Percentiles rank a stretch among this genome's conserved stretches.
phyloP scores from a whole-genome alignment of 805 yeast genomes.

The Candida quercuum region DNA sequence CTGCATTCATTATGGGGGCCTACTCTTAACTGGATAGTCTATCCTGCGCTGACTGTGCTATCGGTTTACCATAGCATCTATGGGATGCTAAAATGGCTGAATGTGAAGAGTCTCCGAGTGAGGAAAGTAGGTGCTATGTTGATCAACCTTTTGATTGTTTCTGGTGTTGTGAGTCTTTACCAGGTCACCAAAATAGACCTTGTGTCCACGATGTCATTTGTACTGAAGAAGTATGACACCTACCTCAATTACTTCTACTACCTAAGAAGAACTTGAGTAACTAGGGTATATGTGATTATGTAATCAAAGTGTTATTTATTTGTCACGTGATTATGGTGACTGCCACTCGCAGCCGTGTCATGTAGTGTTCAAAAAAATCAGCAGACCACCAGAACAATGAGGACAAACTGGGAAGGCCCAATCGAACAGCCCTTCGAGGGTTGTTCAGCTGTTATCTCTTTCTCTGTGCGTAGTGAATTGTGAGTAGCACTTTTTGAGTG shows the following conservation, averaged over 20 bases:
- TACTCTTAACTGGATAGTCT: slow-evolving; percentile 25
- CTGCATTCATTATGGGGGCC: slow-evolving; percentile 25
- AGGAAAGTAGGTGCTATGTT: slow-evolving; percentile 40
- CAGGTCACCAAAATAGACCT: slow-evolving; percentile 6
- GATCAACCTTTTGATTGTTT: slow-evolving; percentile 30
- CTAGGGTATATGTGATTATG: too few species aligned
- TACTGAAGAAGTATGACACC: slow-evolving; percentile 13
- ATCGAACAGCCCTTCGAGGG: too few species aligned
- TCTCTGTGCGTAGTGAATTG: too few species aligned
- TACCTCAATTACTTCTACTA: slow-evolving; percentile 13
- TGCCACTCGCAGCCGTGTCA: too few species aligned
- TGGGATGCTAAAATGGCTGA: slow-evolving; percentile 46
- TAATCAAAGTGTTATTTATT: too few species aligned
- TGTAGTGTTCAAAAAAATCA: too few species aligned
- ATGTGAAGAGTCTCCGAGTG: slow-evolving; percentile 32
- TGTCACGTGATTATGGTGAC: too few species aligned
- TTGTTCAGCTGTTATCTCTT: too few species aligned
- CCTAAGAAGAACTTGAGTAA: too few species aligned
- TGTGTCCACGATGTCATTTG: slow-evolving; percentile 8
- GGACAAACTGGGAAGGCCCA: too few species aligned
- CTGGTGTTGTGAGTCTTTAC: slow-evolving; percentile 34
- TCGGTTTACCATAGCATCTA: slow-evolving; percentile 48
- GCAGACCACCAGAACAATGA: too few species aligned
- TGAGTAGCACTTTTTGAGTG: too few species aligned
- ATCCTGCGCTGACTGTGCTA: slow-evolving; percentile 30